A percentile compares a stretch with the other conserved stretches of the same genome.
These are phyloP conservation scores for Didymella keratinophila DNA, from an alignment of 2,329 filamentous ascomycete genomes.

Conservation along the genomic window DNA sequence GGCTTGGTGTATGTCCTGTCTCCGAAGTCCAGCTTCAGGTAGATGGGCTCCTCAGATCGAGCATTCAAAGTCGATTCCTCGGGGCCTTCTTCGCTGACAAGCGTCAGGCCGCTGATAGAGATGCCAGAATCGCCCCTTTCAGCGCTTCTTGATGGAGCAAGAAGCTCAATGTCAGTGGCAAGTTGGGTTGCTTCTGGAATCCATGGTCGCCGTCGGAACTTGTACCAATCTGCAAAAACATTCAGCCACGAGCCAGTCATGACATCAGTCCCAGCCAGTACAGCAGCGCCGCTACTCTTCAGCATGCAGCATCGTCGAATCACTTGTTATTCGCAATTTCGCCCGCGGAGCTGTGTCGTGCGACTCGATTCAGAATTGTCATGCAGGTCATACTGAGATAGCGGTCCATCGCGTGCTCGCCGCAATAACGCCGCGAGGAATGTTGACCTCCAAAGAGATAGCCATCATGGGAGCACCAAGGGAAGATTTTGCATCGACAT, in stretches of 20 bases:
- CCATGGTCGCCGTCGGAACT: background rate
- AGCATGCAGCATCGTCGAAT: background rate
- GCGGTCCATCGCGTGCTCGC: slow-evolving; percentile 3
- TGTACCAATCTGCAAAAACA: background rate
- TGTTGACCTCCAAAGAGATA: background rate
- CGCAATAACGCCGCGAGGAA: slow-evolving; percentile 15
- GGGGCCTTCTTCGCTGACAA: background rate
- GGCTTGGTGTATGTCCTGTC: slow-evolving; percentile 12
- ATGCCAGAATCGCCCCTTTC: slow-evolving; percentile 1
- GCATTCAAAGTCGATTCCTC: background rate
- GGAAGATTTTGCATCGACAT: background rate
- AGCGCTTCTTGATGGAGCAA: background rate
- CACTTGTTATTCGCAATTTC: background rate
- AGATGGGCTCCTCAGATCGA: background rate
- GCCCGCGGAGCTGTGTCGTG: background rate
- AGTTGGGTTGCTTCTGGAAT: background rate
- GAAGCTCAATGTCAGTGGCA: slow-evolving; percentile 2
- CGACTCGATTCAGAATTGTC: background rate
- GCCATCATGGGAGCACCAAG: slow-evolving; percentile 1
- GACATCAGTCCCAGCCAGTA: no score
- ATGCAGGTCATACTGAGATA: slow-evolving; percentile 4
- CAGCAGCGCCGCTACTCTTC: background rate
- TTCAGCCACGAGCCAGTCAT: slow-evolving; percentile 3
- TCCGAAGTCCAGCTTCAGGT: slow-evolving; percentile 10
- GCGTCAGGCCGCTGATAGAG: background rate